Evolutionary conservation across 495 filamentous ascomycete genomes (phyloP), one percentile per base, ranked within the genome.

Genomic region (Alectoria sarmentosa): DNA sequence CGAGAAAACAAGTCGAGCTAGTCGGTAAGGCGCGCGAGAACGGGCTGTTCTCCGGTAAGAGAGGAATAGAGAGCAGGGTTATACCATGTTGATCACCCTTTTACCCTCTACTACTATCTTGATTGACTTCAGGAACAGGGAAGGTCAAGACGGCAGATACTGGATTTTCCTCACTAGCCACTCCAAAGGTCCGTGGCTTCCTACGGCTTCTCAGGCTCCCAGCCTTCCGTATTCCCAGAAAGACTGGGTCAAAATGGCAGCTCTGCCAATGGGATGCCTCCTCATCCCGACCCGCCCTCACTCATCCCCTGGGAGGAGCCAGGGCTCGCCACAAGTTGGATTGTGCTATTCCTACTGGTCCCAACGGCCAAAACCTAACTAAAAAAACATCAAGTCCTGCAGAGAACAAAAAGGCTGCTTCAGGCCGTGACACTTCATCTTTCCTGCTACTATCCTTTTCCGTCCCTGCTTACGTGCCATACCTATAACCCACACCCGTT

Each of bases 101-200:
- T 14, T 10, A 13, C 38, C 38, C 41, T 42, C 41, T 19, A 15
- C n/a, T n/a, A n/a, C n/a, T n/a, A n/a, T n/a, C n/a, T n/a, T n/a
- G n/a, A n/a, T n/a, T 26, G 11, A 34, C 17, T 65, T 65, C 64
- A 65, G 64, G 64, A 65, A 65, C 64, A 65, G 64, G 63, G 63
- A 60, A 65, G 61, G 42, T 42, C 21, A 56, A 61, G 21, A 65
- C 58, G 58, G 64, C 42, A 49, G 60, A 60, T 60, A 38, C 58
- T 44, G 14, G 37, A 28, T 52, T 32, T 55, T 8, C 19, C 23
- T 42, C 42, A 54, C 49, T 61, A 61, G 64, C 64, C 58, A 49
- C 38, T 52, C 28, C n/a, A n/a, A n/a, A 55, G 11, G 23, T 36
- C 13, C 17, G 26, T 60, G n/a, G 21, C 13, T 52, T 52, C 32